Base-by-base conservation (phyloP, 164 flowering plant species). In the Dillenia suffruticosa region DNA sequence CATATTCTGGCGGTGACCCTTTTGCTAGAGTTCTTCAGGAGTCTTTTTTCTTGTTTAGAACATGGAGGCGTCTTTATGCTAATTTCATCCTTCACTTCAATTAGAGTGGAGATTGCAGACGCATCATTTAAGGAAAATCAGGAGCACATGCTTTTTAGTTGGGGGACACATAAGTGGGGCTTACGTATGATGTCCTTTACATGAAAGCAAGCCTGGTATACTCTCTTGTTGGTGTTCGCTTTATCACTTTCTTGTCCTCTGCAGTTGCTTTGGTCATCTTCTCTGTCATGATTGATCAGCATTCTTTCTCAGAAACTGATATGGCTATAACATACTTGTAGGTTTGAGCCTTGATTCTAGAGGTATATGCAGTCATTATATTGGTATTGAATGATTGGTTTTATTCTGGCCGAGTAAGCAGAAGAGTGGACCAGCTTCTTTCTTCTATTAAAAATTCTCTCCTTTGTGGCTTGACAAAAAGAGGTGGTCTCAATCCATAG, bases 141-240 rank as follows among this genome's bases (percentile, higher is more conserved):
- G 22, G 1, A 19, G 22, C 22, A 19, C 1, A 19, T 19, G 22
- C 22, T 19, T 19, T 19, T 1, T 1, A 19, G 22, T 19, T 19
- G 22, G 22, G 22, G 22, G 22, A 19, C 1, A 19, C 22, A 19
- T 1, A 19, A 19, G 1, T 1, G 22, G 22, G 22, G 22, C 22
- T 19, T 19, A 19, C 1, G 1, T 64, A 56, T 49, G 67, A 64
- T 8, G 26, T 56, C 54, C 32, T 56, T 16, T 56, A 24, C 54
- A 64, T 54, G 8, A 64, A 64, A 17, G 48, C 61, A 16, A 10
- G 1, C 1, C 24, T 64, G 9, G 47, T 56, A 16, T 56, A 45
- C 22, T 56, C 67, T 49, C 9, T 11, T 9, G 40, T 40, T 1
- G 67, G 67, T 43, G 5, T 64, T 9, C 61, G 61, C 32, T 15